phyloP scores from a whole-genome alignment of 805 yeast species.

The Yarrowia sp. region DNA sequence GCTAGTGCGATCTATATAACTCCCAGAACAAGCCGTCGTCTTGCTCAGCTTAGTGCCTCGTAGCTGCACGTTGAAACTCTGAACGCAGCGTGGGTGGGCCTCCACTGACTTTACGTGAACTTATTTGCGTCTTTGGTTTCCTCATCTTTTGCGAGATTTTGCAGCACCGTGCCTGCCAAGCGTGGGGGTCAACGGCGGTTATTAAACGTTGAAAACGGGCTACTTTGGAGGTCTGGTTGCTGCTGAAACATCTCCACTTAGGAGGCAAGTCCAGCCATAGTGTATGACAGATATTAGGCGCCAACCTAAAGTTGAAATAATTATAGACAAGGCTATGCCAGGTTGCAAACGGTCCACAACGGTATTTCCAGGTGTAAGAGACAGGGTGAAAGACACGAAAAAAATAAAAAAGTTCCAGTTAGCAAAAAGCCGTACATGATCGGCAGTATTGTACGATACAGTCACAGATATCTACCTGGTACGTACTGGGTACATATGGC shows the following conservation, averaged over 20 bases:
- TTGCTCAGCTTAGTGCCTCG: not conserved
- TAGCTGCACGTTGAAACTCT: conserved; percentile 4
- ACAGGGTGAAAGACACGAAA: not conserved
- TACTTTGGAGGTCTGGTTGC: not conserved
- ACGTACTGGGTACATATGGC: no score
- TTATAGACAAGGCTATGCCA: not conserved
- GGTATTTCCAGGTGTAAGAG: not conserved
- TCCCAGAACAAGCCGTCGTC: not conserved
- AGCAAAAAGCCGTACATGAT: not conserved
- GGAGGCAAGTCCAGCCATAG: not conserved
- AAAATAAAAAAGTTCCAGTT: not conserved
- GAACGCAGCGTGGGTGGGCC: not conserved
- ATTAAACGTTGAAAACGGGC: no score
- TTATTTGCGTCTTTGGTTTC: not conserved
- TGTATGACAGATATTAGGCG: not conserved
- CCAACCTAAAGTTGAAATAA: not conserved
- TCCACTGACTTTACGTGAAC: not conserved
- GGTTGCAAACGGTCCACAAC: not conserved
- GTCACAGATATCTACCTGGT: no score
- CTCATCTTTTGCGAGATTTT: not conserved
- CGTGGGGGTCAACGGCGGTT: not conserved
- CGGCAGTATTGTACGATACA: not conserved
- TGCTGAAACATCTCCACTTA: not conserved
- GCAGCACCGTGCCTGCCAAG: conserved; percentile 4
- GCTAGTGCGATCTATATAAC: conserved; percentile 4